Base-by-base conservation (phyloP, 2,329 filamentous ascomycete species). In the Fonsecaea nubica region DNA sequence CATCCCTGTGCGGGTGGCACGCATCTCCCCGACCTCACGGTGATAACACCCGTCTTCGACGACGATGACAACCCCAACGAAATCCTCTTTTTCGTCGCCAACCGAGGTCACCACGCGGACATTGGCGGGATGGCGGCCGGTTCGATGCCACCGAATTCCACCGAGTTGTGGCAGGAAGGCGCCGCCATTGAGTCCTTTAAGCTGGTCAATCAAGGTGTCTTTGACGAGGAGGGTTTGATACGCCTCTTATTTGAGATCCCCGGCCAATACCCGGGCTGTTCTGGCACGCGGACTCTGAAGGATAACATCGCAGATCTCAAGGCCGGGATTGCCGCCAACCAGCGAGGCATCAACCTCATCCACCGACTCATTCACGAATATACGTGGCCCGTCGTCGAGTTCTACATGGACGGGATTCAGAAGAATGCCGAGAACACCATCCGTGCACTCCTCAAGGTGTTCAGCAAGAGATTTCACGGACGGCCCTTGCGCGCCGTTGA, bases 1-100 rank as follows among this genome's bases (percentile, higher is more conserved):
- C 91, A 93, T 73, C 91, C 91, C 0, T 89, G 90, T 74, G 92
- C 87, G 72, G 91, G 91, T n/a, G 91, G 91, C 30, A 93, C 91
- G 0, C 91, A 93, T 80, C 79, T 93, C 25, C 91, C 90, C 0
- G 91, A 93, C 72, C 90, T 93, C 60, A 93, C 91, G 0, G 87
- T 92, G 45, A 85, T 92, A 64, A 92, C 90, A 63, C 90, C 90
- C 0, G 89, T 89, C 0, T 93, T 92, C 76, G 85, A 86, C 67
- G 81, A 90, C 86, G 0, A 90, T 84, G 89, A 87, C 2, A 21
- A 52, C 13, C 40, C 40, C 15, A 18, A 6, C 4, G 84, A 88
- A 4, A 91, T 93, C 58, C 82, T 92, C n/a, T 93, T 92, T 77
- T 93, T 92, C 67, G 90, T 91, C 0, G 90, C 90, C 0, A 91